Evolutionary conservation across 2,329 filamentous ascomycete genomes (phyloP).

Genomic region (Ceratocystis cubensis): DNA sequence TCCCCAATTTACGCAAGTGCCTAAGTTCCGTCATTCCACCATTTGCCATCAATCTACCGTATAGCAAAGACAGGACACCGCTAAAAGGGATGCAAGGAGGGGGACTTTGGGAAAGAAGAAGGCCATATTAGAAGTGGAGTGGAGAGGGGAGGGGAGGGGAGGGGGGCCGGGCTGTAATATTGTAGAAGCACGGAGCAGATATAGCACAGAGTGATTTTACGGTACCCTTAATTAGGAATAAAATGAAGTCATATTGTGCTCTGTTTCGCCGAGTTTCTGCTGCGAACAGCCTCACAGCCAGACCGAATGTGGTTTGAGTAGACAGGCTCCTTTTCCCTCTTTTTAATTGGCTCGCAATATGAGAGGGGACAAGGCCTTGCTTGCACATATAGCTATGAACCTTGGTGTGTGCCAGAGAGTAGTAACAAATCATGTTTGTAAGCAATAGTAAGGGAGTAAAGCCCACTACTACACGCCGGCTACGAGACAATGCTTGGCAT

Average conservation of each 20-base stretch:
- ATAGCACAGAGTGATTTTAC: constrained; percentile 1
- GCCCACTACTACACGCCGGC: neutral
- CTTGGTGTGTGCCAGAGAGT: neutral
- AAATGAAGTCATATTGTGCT: constrained; percentile 2
- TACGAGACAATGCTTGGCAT: neutral
- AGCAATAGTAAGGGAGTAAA: neutral
- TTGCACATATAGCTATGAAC: neutral
- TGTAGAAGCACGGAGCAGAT: neutral
- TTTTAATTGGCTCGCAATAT: neutral
- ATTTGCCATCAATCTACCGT: neutral
- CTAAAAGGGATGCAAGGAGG: neutral
- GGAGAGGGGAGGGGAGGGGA: neutral
- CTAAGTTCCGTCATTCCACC: neutral
- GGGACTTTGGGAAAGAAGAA: neutral
- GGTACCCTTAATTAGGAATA: constrained; percentile 1
- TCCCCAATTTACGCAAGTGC: neutral
- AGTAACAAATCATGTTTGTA: neutral
- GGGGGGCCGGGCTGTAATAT: neutral
- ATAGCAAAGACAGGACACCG: neutral
- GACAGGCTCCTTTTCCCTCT: neutral
- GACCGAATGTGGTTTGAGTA: neutral
- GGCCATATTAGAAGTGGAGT: neutral
- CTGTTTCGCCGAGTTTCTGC: neutral
- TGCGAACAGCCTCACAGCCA: neutral
- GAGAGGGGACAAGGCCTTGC: neutral